A percentile compares a stretch with the other conserved stretches of the same genome.
Conservation (phyloP, 2,329 filamentous ascomycete genomes). For the Tricladium varicosporioides region DNA sequence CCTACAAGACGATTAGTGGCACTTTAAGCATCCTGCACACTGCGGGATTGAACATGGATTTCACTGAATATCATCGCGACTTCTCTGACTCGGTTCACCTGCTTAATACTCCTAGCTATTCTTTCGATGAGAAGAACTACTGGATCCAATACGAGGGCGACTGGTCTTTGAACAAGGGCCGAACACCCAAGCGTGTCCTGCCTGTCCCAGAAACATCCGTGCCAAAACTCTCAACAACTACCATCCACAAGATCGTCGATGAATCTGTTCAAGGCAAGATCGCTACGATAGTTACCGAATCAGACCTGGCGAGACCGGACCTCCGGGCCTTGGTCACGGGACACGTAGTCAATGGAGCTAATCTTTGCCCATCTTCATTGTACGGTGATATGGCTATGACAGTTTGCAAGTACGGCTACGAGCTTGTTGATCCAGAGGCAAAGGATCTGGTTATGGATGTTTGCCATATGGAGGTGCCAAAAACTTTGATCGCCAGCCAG, state of each 20-base stretch:
- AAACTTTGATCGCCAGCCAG: slow-evolving; percentile 61
- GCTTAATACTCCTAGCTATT: slow-evolving; percentile 65
- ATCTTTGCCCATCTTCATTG: slow-evolving; percentile 56
- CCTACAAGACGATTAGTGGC: slow-evolving; percentile 62
- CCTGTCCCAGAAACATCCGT: slow-evolving; percentile 22
- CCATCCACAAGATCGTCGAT: slow-evolving; percentile 53
- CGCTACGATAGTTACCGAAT: slow-evolving; percentile 51
- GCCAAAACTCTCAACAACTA: slow-evolving; percentile 53
- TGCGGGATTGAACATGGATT: slow-evolving; percentile 63
- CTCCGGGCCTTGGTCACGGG: slow-evolving; percentile 54
- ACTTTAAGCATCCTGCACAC: slow-evolving; percentile 59
- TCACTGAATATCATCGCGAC: slow-evolving; percentile 66
- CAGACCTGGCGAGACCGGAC: slow-evolving; percentile 52
- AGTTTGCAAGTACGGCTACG: slow-evolving; percentile 65
- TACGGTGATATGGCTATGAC: slow-evolving; percentile 63
- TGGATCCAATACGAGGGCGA: slow-evolving; percentile 65
- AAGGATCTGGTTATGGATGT: slow-evolving; percentile 62
- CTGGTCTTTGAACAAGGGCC: slow-evolving; percentile 63
- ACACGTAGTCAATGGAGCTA: slow-evolving; percentile 58
- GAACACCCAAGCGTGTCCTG: not conserved
- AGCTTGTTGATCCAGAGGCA: slow-evolving; percentile 55
- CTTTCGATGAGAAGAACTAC: slow-evolving; percentile 69
- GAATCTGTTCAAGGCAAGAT: slow-evolving; percentile 52
- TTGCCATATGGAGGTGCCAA: slow-evolving; percentile 64
- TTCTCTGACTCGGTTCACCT: slow-evolving; percentile 58